Evolutionary conservation across 2,329 filamentous ascomycete species (phyloP).

Genomic region (Xylaria sp.): DNA sequence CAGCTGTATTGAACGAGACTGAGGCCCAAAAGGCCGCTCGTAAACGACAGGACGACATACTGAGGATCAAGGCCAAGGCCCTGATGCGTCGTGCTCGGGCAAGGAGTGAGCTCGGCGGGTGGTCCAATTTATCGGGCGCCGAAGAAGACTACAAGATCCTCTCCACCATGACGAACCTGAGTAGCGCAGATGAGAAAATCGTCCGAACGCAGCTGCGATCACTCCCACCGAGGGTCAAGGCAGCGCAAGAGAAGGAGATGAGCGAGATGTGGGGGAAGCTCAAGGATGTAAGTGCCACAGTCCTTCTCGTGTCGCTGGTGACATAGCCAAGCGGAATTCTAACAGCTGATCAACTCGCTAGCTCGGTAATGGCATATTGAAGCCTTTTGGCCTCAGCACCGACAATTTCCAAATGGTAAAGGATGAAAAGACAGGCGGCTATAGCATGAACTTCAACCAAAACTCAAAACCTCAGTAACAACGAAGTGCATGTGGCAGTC

Average conservation of each 20-base stretch:
- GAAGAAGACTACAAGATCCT: slow-evolving; percentile 82
- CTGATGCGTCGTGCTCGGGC: slow-evolving; percentile 82
- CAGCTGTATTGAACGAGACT: slow-evolving; percentile 49
- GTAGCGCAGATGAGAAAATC: slow-evolving; percentile 71
- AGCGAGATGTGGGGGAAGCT: slow-evolving; percentile 98
- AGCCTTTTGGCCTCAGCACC: slow-evolving; percentile 92
- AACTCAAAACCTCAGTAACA: slow-evolving; percentile 35
- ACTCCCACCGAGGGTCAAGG: slow-evolving; percentile 75
- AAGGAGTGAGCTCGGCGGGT: slow-evolving; percentile 75
- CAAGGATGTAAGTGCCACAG: slow-evolving; percentile 70
- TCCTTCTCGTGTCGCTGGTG: background rate
- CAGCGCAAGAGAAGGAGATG: slow-evolving; percentile 87
- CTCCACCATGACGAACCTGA: slow-evolving; percentile 67
- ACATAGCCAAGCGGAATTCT: background rate
- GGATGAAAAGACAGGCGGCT: slow-evolving; percentile 88
- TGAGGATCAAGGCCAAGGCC: slow-evolving; percentile 82
- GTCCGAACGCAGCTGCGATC: slow-evolving; percentile 72
- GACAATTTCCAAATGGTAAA: slow-evolving; percentile 95
- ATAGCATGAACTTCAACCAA: slow-evolving; percentile 88
- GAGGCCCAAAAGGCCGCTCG: slow-evolving; percentile 46
- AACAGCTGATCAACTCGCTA: slow-evolving; percentile 48
- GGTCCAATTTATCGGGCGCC: slow-evolving; percentile 82
- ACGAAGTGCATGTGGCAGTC: background rate
- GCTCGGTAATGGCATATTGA: slow-evolving; percentile 89
- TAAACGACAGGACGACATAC: slow-evolving; percentile 69